These are phyloP conservation scores for Xylaria sp. DNA, from an alignment of 2,329 filamentous ascomycete species.

Conservation along the genomic window DNA sequence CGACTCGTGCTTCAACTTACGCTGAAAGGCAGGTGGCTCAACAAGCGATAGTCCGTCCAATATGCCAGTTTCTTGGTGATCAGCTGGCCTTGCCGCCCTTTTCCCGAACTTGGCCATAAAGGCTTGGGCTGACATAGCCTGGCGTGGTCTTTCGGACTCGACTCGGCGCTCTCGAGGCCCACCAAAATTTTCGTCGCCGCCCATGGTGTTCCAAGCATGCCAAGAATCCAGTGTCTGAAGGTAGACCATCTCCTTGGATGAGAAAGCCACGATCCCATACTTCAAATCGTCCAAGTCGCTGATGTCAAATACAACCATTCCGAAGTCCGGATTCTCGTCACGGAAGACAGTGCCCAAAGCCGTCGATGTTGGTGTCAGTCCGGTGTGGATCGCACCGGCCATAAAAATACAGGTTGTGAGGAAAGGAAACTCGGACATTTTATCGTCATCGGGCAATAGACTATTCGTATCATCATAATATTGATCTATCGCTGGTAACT, in stretches of 20 bases:
- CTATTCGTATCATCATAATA: background rate
- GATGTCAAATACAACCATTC: conserved; percentile 12
- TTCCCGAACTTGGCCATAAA: background rate
- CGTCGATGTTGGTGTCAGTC: background rate
- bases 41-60: background rate
- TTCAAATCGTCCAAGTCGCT: background rate
- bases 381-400: background rate
- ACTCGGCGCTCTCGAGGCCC: background rate
- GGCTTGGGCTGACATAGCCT: background rate
- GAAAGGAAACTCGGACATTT: background rate
- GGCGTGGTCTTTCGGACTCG: background rate
- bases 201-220: background rate
- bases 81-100: background rate
- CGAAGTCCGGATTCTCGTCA: background rate
- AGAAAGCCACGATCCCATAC: conserved; percentile 6
- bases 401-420: background rate
- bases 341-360: background rate
- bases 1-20: background rate
- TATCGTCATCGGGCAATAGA: background rate
- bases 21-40: background rate
- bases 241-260: background rate
- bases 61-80: background rate
- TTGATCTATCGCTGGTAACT: background rate
- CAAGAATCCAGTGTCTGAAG: background rate
- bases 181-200: background rate